Evolutionary conservation across 805 yeast genomes (phyloP).

Genomic region (Yarrowia sp.): DNA sequence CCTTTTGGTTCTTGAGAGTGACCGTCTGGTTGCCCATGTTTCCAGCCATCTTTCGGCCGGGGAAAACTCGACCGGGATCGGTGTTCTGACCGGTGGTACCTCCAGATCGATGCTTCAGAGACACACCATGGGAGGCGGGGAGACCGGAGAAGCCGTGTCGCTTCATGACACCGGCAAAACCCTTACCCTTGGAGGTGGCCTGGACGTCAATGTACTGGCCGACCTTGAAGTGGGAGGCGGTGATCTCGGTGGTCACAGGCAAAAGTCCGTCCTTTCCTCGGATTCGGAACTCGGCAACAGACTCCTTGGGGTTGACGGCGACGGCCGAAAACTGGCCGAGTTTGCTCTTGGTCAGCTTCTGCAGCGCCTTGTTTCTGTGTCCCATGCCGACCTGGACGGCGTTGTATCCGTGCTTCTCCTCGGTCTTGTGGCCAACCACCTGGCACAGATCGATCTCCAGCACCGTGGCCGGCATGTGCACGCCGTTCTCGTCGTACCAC

Average conservation of each 20-base stretch:
- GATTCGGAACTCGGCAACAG: conserved; percentile 80
- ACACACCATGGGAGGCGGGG: conserved; percentile 94
- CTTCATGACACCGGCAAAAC: conserved; percentile 98
- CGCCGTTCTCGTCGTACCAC: conserved; percentile 71
- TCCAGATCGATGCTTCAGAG: conserved; percentile 90
- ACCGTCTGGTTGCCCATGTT: conserved; percentile 83
- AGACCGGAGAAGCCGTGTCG: conserved; percentile 89
- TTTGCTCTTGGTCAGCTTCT: conserved; percentile 67
- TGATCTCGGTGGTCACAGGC: conserved; percentile 77
- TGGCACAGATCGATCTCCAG: conserved; percentile 88
- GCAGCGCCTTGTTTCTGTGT: conserved; percentile 68
- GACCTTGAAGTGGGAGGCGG: conserved; percentile 80
- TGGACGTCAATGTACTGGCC: conserved; percentile 87
- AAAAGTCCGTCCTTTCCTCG: conserved; percentile 68
- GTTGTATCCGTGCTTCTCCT: conserved; percentile 75
- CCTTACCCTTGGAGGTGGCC: conserved; percentile 89
- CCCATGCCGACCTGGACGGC: conserved; percentile 80
- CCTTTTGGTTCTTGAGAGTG: conserved; percentile 77
- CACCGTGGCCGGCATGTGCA: conserved; percentile 81
- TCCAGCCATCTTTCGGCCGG: conserved; percentile 99
- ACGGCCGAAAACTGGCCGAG: conserved; percentile 82
- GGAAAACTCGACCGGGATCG: conserved; percentile 93
- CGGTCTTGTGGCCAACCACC: conserved; percentile 75
- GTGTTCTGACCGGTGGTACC: conserved; percentile 98
- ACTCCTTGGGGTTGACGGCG: conserved; percentile 80